A percentile compares a stretch with the other conserved stretches of the same genome.
phyloP scores from a whole-genome alignment of 169 alveolate genomes.

The Plasmodium vivax region DNA sequence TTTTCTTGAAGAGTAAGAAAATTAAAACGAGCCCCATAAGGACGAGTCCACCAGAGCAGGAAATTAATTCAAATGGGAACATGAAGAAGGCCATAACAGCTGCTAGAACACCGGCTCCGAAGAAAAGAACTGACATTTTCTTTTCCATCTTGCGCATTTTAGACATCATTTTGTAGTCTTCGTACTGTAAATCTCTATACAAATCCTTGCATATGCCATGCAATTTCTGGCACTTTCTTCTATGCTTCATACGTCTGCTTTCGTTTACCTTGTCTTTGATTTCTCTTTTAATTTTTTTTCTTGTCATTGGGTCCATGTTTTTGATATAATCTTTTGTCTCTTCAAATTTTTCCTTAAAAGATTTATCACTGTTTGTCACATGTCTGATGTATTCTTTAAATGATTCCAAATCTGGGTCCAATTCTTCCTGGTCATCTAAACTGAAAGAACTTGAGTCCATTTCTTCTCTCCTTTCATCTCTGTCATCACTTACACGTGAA shows the following conservation, averaged over 20 bases:
- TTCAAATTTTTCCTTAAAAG: neutral
- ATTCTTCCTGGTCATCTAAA: neutral
- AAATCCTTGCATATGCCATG: neutral
- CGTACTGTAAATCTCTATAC: neutral
- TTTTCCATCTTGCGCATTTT: neutral
- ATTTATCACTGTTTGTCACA: neutral
- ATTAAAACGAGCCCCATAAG: neutral
- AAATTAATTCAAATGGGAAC: neutral
- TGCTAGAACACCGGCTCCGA: neutral
- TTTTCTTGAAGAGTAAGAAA: neutral
- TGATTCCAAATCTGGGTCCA: neutral
- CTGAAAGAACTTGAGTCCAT: neutral
- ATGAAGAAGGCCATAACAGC: neutral
- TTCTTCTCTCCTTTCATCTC: neutral
- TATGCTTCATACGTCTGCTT: neutral
- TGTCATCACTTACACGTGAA: neutral
- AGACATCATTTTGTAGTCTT: neutral
- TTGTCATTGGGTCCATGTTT: neutral
- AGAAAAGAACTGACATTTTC: neutral
- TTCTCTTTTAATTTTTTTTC: neutral
- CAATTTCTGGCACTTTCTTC: neutral
- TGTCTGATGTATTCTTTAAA: neutral
- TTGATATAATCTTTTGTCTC: neutral
- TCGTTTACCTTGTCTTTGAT: neutral
- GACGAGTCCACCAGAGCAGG: neutral